Base-by-base conservation (phyloP, 2,329 filamentous ascomycete genomes). In the Nemania sp. region DNA sequence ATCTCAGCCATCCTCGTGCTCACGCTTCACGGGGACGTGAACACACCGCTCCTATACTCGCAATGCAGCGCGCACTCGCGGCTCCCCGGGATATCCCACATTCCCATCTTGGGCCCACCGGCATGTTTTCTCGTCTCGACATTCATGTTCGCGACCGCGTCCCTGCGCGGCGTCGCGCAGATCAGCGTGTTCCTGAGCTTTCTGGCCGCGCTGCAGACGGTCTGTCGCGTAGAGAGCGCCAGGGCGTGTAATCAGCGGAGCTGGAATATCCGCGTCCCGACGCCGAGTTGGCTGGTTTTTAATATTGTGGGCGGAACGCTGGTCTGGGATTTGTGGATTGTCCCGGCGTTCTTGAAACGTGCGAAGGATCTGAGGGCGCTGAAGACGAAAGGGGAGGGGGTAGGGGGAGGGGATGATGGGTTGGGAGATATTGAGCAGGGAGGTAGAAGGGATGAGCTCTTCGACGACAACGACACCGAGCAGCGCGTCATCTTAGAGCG, bases 61-160 rank as follows among this genome's bases (percentile, higher is more conserved):
- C 78, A 81, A 61, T 82, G 79, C 67, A 75, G 80, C 64, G 70
- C 79, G 2, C 75, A 68, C 54, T 67, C 77, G 7, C 75, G 75
- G 14, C 63, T 81, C 19, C 76, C 75, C 9, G 69, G 46, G 15
- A 64, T 82, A 19, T 75, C 73, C 40, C 72, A 66, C n/a, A 62
- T 79, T 2, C 77, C 77, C 5, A 54, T 75, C 37, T 48, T 81
- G 20, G 77, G 77, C 31, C 69, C 76, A 2, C 75, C 77, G 14
- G 54, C 71, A 23, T 82, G 79, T 68, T 81, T 78, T 66, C 64
- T 79, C 52, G 69, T 80, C 63, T 76, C 74, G 71, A 79, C 80
- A 71, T 76, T 80, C 66, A 68, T 72, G 55, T 68, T 69, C 23
- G 75, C 78, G 14, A 65, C 76, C 44, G 69, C 70, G 31, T 74